Base-by-base conservation (phyloP, 1,284 basidiomycete genomes). In the Leccinum subspadiceum region DNA sequence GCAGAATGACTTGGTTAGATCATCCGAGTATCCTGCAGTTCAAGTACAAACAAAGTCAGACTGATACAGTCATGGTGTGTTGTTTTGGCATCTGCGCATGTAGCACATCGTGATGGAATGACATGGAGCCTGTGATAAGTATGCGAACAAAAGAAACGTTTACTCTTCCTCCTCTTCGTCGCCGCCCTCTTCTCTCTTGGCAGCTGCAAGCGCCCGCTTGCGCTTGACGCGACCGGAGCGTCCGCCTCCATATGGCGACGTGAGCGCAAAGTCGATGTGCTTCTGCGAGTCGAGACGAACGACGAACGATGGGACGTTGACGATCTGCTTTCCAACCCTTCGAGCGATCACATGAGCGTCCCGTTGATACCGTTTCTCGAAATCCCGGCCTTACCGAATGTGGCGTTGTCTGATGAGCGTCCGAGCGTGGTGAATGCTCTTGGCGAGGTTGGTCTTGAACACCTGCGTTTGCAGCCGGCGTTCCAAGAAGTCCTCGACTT, bases 401-500 rank as follows among this genome's bases (percentile, higher is more conserved):
- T 96, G 94, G 70, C 96, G 84, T 81, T 99, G 97, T 76, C 92
- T 85, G 81, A 99, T 99, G 73, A 99, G 85, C 66, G 96, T 94
- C 81, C 96, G 92, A 60, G 97, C 97, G 78, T 99, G 97, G 80
- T 99, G 97, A 72, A 99, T 98, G 70, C 88, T 92, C 89, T 98
- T 98, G 65, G 97, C 97, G 67, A 99, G 85, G 70, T 96, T 95
- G 67, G 86, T 89, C 87, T 99, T 99, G 93, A 98, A 99, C 71
- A 99, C 97, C 83, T 98, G 97, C 60, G 97, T 99, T 83, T 99
- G 97, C 72, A 99, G 83, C 72, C 97, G 84, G 71, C 97, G 89
- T 86, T 99, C 97, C 87, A 99, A 90, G 90, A 99, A 99, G 81
- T 99, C 96, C 81, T 99, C 96, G 71, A 98, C 91, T 85, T 98